Evolutionary conservation across 2,329 filamentous ascomycete genomes (phyloP).

Genomic region (Tothia fuscella): DNA sequence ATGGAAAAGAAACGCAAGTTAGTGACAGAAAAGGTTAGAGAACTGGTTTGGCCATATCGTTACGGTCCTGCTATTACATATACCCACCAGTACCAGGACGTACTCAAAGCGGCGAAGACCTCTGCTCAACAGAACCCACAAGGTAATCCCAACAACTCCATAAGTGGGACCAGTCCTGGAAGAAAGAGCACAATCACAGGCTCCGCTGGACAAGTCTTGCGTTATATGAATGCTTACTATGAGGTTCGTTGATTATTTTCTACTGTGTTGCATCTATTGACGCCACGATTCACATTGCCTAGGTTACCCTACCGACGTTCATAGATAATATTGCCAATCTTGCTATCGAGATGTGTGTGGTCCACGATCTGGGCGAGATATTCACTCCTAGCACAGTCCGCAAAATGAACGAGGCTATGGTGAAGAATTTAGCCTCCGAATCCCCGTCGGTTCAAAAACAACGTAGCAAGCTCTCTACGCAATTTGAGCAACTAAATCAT

Average conservation of each 20-base stretch:
- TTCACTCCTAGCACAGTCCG: not conserved
- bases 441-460: not conserved
- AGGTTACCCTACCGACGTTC: not conserved
- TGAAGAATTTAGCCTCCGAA: not conserved
- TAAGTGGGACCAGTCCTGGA: not conserved
- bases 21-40: slow-evolving; percentile 9
- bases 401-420: not conserved
- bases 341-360: slow-evolving; percentile 3
- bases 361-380: not conserved
- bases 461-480: too few relatives aligned
- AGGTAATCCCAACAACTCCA: not conserved
- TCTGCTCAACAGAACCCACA: not conserved
- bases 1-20: not conserved
- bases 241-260: not conserved
- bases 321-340: slow-evolving; percentile 5
- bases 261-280: not conserved
- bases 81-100: slow-evolving; percentile 21
- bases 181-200: too few relatives aligned
- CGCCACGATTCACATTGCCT: not conserved
- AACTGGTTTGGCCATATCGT: slow-evolving; percentile 13
- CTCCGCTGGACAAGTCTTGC: not conserved
- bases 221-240: not conserved
- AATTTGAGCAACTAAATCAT: too few relatives aligned
- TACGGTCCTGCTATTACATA: slow-evolving; percentile 20
- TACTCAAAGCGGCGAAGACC: not conserved